Conservation (phyloP, 2,329 filamentous ascomycete genomes). For the Plenodomus lindquistii region DNA sequence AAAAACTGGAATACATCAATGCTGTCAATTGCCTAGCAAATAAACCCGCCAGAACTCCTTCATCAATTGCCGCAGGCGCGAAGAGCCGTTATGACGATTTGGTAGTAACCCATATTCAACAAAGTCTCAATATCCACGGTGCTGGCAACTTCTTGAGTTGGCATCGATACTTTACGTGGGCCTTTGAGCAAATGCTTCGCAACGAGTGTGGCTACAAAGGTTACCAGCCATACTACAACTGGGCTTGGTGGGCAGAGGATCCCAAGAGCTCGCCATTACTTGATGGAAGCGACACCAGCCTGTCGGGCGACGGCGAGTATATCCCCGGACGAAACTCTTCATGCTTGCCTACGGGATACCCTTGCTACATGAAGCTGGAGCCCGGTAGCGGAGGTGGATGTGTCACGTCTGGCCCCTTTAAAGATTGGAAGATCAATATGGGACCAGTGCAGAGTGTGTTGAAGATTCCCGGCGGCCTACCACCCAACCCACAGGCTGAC, state of each 20-base stretch:
- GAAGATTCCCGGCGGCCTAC: constrained; percentile 15
- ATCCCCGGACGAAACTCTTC: constrained; percentile 27
- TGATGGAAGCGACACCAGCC: constrained; percentile 55
- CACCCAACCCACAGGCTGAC: constrained; percentile 31
- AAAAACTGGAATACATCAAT: constrained; percentile 33
- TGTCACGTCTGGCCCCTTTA: constrained; percentile 57
- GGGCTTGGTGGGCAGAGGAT: constrained; percentile 53
- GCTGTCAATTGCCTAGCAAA: constrained; percentile 36
- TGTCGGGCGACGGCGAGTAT: constrained; percentile 52
- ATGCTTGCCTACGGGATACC: constrained; percentile 22
- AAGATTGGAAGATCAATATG: constrained; percentile 49
- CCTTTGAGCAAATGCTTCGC: constrained; percentile 46
- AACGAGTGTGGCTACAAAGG: constrained; percentile 49
- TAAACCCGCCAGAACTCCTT: constrained; percentile 28
- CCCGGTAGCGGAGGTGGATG: constrained; percentile 59
- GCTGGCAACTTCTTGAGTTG: constrained; percentile 40
- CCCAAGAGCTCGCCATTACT: constrained; percentile 55
- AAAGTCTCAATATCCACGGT: constrained; percentile 33
- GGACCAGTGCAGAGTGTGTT: constrained; percentile 52
- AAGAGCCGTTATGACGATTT: constrained; percentile 39
- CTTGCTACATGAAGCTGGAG: constrained; percentile 8
- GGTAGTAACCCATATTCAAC: constrained; percentile 38
- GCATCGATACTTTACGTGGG: constrained; percentile 49
- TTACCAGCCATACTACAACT: constrained; percentile 56
- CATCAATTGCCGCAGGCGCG: constrained; percentile 24